A percentile compares a stretch with the other conserved stretches of the same genome.
These are phyloP conservation scores for Populus ilicifolia DNA, from an alignment of 345 rosid genomes.

Conservation along the genomic window DNA sequence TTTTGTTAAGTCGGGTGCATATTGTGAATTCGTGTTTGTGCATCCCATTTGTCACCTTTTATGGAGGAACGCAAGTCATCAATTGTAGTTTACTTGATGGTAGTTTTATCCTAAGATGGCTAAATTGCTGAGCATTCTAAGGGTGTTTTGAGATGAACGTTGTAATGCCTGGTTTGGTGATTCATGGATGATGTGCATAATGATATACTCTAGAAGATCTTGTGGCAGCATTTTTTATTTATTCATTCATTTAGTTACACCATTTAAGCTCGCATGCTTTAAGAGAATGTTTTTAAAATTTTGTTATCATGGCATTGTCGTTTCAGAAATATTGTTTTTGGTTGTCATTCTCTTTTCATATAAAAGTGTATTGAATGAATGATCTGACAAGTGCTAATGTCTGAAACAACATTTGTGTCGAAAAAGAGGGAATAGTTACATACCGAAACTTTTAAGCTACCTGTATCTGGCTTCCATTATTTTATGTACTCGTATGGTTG, in stretches of 20 bases:
- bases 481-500: not conserved
- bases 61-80: not conserved
- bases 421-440: not conserved
- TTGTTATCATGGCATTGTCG: not conserved
- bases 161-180: not conserved
- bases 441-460: not conserved
- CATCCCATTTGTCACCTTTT: not conserved
- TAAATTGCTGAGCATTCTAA: constrained; percentile 1
- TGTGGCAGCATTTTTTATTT: not conserved
- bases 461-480: not conserved
- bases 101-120: not conserved
- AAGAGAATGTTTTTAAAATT: not conserved
- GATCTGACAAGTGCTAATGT: not conserved
- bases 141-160: not conserved
- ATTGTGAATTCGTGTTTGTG: not conserved
- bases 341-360: not conserved
- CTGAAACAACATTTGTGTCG: not conserved
- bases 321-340: not conserved
- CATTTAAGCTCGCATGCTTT: not conserved
- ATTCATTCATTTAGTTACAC: not conserved
- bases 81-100: not conserved
- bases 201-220: not conserved
- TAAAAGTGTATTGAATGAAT: not conserved
- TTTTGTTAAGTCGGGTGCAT: not conserved
- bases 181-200: not conserved